Base-by-base conservation (phyloP, 1,139 yeast species). In the Pneumocystis jirovecii region DNA sequence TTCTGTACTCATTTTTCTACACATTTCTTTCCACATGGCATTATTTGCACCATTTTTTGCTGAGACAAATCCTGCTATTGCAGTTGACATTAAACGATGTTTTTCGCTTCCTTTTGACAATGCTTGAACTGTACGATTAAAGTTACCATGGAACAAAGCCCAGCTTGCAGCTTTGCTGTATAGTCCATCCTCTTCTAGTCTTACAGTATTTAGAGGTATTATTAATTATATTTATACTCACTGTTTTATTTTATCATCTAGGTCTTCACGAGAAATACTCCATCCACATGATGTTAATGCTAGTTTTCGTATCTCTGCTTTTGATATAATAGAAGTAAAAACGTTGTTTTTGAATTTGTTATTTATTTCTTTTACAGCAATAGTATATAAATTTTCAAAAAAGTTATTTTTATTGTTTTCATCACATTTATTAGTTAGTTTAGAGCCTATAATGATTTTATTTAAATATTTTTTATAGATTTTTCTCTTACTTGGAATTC, bases 111-210 rank as follows among this genome's bases (percentile, higher is more conserved):
- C 81, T 25, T 75, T 74, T 1, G 80, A 78, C 65, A 93, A 77
- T 15, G 89, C 85, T 44, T 83, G 84, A 10, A 91, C 87, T 0
- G 97, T 96, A 66, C 85, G 81, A 3, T 83, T 82, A 1, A 93
- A 87, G 74, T 90, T 88, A 1, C 96, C 96, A 73, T 89, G 95
- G 74, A 93, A 93, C 0, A 90, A 93, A 0, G 97, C 97, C 96
- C 96, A 89, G 0, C 96, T 97, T 0, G 97, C 98, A 0, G 98
- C 97, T 73, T 93, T 86, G 69, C 89, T 96, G 68, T 82, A 82
- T 50, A 50, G 10, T 19, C 34, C 56, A 3, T 50, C 31, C 68
- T 83, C 82, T 37, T 79, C 76, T 63, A 34, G 63, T 35, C 31
- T 59, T 40, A 34, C 5, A 15, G 59, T 63, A 63, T 29, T 42